Percentiles rank a stretch among this genome's conserved stretches.
These are phyloP conservation scores for Crassisporium funariophilum DNA, from an alignment of 768 basidiomycete genomes.

Conservation along the genomic window DNA sequence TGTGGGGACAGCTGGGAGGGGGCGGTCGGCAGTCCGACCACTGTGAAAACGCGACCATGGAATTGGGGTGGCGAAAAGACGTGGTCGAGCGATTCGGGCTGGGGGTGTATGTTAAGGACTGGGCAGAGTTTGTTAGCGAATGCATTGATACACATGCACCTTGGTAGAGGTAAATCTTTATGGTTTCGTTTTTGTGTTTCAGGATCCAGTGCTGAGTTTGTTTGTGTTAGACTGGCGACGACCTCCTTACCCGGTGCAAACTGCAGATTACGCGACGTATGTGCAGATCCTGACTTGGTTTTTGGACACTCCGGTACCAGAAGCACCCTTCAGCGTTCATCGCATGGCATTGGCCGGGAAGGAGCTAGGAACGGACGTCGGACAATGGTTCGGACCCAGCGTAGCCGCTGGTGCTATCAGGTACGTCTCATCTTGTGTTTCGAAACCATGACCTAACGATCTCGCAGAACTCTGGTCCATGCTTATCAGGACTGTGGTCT, in stretches of 20 bases:
- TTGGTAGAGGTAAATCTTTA: conserved; percentile 49
- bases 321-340: conserved; percentile 93
- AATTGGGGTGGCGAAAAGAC: conserved; percentile 76
- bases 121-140: conserved; percentile 40
- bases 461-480: conserved; percentile 69
- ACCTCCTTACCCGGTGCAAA: conserved; percentile 60
- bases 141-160: conserved; percentile 55
- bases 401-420: conserved; percentile 97
- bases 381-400: conserved; percentile 98
- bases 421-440: conserved; percentile 39
- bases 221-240: conserved; percentile 77
- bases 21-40: conserved; percentile 33
- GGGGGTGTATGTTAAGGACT: conserved; percentile 42
- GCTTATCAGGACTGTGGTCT: conserved; percentile 80
- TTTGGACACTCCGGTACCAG: conserved; percentile 81
- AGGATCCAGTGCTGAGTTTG: not conserved
- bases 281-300: conserved; percentile 95
- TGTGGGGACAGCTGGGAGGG: conserved; percentile 21
- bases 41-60: conserved; percentile 56
- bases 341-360: conserved; percentile 95
- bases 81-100: conserved; percentile 47
- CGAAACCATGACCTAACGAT: not conserved
- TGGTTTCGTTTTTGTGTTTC: conserved; percentile 2
- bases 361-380: conserved; percentile 91
- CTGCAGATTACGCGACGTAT: conserved; percentile 79